phyloP scores from a whole-genome alignment of 2,329 filamentous ascomycete species.

The Cytospora piceicola region DNA sequence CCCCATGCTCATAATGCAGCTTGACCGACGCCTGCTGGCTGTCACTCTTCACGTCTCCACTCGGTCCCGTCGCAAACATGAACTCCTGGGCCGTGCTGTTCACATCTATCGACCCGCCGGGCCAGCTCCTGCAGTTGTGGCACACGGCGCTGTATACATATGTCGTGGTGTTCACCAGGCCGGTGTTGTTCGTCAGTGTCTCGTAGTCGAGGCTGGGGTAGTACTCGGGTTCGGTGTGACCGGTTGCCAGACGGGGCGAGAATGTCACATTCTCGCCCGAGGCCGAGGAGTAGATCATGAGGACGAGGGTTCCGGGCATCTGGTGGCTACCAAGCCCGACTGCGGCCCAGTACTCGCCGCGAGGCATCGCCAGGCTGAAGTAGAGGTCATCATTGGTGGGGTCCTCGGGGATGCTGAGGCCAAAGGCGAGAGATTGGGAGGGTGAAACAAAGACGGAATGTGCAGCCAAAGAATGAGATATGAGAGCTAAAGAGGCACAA shows the following conservation, averaged over 20 bases:
- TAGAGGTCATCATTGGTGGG: constrained; percentile 52
- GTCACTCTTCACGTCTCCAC: constrained; percentile 49
- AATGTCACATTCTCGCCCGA: constrained; percentile 56
- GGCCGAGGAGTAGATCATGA: constrained; percentile 57
- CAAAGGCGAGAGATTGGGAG: constrained; percentile 51
- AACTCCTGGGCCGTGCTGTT: constrained; percentile 51
- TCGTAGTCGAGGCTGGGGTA: constrained; percentile 49
- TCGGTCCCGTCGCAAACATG: constrained; percentile 60
- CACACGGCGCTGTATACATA: constrained; percentile 58
- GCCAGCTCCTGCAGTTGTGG: constrained; percentile 57
- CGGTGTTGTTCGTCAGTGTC: constrained; percentile 49
- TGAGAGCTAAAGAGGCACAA: background rate
- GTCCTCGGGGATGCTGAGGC: constrained; percentile 53
- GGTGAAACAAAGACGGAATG: constrained; percentile 46
- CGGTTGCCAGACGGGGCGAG: constrained; percentile 56
- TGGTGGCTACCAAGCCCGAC: constrained; percentile 57
- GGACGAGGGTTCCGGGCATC: constrained; percentile 57
- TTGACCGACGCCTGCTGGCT: constrained; percentile 49
- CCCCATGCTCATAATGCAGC: constrained; percentile 57
- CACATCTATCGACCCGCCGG: constrained; percentile 54
- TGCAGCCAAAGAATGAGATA: constrained; percentile 18
- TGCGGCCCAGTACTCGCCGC: constrained; percentile 54
- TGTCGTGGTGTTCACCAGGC: constrained; percentile 48
- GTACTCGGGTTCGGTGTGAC: constrained; percentile 57
- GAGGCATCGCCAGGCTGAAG: constrained; percentile 57